These are phyloP conservation scores for Cytospora schulzeri DNA, from an alignment of 2,329 filamentous ascomycete genomes.

Conservation along the genomic window DNA sequence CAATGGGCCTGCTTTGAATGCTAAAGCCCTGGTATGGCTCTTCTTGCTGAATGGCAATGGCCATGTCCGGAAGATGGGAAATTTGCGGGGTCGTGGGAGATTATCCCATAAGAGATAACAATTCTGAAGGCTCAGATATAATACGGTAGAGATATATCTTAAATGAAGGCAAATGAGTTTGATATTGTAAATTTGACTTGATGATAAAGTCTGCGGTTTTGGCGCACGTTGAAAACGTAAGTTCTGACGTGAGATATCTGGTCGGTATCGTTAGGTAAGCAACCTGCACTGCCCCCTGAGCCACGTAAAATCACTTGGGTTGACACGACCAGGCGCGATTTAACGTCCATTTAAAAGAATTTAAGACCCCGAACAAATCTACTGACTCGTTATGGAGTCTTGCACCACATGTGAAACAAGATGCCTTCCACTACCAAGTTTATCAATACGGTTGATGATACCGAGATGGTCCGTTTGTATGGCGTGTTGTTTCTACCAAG, in stretches of 20 bases:
- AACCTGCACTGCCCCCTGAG: not conserved
- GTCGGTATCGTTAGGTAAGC: not conserved
- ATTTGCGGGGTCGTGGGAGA: not conserved
- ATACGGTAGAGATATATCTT: not conserved
- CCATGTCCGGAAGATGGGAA: not conserved
- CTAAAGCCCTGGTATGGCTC: slow-evolving; percentile 1
- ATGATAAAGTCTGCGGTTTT: not conserved
- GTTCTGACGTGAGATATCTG: not conserved
- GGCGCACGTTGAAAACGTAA: not conserved
- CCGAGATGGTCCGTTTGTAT: not conserved
- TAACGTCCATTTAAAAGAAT: no score
- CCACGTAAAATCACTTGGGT: not conserved
- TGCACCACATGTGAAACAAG: no score
- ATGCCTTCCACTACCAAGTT: no score
- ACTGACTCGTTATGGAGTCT: not conserved
- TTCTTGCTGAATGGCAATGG: slow-evolving; percentile 29
- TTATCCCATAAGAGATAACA: not conserved
- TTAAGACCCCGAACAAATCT: not conserved
- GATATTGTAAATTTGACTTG: no score
- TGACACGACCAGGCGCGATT: no score
- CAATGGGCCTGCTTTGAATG: not conserved
- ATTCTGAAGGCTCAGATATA: no score
- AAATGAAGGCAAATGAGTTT: no score
- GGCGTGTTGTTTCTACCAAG: not conserved
- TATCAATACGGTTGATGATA: no score